A percentile compares a stretch with the other conserved stretches of the same genome.
Evolutionary conservation across 2,329 filamentous ascomycete species (phyloP).

Genomic region (Colletotrichum gigasporum): DNA sequence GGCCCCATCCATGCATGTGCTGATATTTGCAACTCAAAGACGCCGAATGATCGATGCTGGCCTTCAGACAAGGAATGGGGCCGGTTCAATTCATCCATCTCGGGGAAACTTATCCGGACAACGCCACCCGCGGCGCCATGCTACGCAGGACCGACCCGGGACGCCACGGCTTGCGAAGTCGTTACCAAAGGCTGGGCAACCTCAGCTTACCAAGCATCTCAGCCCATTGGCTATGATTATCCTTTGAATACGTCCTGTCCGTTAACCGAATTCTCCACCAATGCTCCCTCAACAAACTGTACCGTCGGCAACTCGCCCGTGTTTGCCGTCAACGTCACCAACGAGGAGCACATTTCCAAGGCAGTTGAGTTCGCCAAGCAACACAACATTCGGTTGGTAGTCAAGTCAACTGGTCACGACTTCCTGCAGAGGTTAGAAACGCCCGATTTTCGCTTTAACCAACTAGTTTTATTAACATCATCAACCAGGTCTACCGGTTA

Average conservation of each 20-base stretch:
- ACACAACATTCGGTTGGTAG: slow-evolving; percentile 52
- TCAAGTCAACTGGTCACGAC: slow-evolving; percentile 44
- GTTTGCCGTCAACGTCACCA: slow-evolving; percentile 8
- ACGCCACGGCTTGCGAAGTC: neutral
- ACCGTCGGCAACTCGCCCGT: slow-evolving; percentile 51
- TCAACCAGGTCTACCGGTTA: slow-evolving; percentile 57
- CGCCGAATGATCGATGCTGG: slow-evolving; percentile 57
- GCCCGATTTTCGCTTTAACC: neutral
- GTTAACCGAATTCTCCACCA: neutral
- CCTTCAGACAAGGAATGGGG: slow-evolving; percentile 55
- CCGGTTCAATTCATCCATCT: slow-evolving; percentile 58
- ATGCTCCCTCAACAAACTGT: slow-evolving; percentile 36
- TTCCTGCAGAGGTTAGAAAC: slow-evolving; percentile 20
- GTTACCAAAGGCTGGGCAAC: slow-evolving; percentile 5
- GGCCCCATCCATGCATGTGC: neutral
- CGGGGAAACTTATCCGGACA: slow-evolving; percentile 59
- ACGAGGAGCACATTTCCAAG: slow-evolving; percentile 11
- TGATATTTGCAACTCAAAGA: neutral
- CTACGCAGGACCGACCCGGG: neutral
- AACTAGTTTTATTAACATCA: neutral
- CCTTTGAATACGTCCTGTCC: slow-evolving; percentile 6
- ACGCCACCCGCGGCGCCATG: slow-evolving; percentile 52
- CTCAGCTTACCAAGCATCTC: neutral
- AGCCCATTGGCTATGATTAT: slow-evolving; percentile 13
- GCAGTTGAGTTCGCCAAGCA: slow-evolving; percentile 42